Conservation (phyloP, 345 rosid species). For the Turnera subulata region DNA sequence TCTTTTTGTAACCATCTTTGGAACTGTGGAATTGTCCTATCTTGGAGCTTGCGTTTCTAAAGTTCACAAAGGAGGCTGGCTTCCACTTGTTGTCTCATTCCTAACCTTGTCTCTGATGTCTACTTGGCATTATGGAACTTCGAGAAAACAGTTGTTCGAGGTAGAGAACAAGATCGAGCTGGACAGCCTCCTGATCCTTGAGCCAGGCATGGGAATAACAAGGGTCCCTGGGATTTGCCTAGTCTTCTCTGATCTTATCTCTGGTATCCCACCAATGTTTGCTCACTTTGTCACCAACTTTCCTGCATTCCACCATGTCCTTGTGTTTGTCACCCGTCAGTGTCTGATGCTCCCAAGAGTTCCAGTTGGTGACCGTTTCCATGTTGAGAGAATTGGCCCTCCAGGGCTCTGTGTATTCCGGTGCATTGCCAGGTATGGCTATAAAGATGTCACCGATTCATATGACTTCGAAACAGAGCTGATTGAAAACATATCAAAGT, state of each 20-base stretch:
- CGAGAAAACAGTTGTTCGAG: constrained; percentile 11
- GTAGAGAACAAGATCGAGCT: constrained; percentile 6
- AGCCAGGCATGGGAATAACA: constrained; percentile 11
- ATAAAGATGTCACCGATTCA: constrained; percentile 21
- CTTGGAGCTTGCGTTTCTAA: constrained; percentile 6
- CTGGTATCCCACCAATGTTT: constrained; percentile 19
- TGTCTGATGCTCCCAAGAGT: constrained; percentile 31
- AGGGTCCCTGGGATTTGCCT: constrained; percentile 20
- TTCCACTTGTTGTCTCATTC: constrained; percentile 10
- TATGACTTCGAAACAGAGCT: constrained; percentile 25
- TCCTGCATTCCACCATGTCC: constrained; percentile 19
- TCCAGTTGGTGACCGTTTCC: constrained; percentile 15
- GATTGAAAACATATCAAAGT: constrained; percentile 20
- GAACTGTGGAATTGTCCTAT: constrained; percentile 11
- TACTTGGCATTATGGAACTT: constrained; percentile 18
- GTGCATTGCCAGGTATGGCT: constrained; percentile 27
- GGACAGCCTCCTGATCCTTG: constrained; percentile 7
- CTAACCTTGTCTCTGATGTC: constrained; percentile 8
- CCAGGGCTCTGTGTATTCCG: constrained; percentile 20
- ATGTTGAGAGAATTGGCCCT: constrained; percentile 30
- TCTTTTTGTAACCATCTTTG: constrained; percentile 9
- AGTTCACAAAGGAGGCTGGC: constrained; percentile 21
- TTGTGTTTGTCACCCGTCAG: constrained; percentile 25
- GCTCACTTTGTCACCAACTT: constrained; percentile 19
- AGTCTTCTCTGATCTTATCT: constrained; percentile 4